phyloP scores from a whole-genome alignment of 495 filamentous ascomycete genomes.

The Cercophora samala region DNA sequence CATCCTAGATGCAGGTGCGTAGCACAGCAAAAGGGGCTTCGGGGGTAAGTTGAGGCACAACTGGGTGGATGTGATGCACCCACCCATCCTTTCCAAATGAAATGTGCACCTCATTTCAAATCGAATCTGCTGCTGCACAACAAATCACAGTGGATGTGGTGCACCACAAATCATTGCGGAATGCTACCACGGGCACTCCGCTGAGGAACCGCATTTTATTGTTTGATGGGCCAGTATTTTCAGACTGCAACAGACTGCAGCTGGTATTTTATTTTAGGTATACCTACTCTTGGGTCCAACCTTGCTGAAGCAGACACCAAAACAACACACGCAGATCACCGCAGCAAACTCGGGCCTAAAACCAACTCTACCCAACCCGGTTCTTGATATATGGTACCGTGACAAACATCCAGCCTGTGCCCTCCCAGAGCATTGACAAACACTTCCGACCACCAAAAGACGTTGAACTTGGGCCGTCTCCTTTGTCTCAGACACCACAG shows the following conservation, averaged over 20 bases:
- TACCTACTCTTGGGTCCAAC: neutral
- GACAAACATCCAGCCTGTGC: neutral
- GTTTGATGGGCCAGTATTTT: neutral
- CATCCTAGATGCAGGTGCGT: neutral
- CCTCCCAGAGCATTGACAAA: neutral
- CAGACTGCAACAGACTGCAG: too few relatives aligned
- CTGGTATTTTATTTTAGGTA: too few relatives aligned
- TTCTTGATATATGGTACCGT: neutral
- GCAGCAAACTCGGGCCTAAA: neutral
- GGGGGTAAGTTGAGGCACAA: neutral
- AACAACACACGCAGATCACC: neutral
- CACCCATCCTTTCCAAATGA: neutral
- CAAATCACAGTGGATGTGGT: neutral
- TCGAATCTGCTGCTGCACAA: neutral
- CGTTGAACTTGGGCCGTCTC: neutral
- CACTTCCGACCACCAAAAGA: neutral
- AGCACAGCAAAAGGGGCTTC: neutral
- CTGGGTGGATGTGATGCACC: neutral
- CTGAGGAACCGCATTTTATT: neutral
- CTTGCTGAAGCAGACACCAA: neutral
- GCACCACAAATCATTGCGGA: neutral
- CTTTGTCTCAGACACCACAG: neutral
- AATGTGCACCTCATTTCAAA: neutral
- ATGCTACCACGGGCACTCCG: neutral
- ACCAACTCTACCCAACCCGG: neutral